Evolutionary conservation across 495 filamentous ascomycete species (phyloP).

Genomic region (Opeltia flavorubescens): DNA sequence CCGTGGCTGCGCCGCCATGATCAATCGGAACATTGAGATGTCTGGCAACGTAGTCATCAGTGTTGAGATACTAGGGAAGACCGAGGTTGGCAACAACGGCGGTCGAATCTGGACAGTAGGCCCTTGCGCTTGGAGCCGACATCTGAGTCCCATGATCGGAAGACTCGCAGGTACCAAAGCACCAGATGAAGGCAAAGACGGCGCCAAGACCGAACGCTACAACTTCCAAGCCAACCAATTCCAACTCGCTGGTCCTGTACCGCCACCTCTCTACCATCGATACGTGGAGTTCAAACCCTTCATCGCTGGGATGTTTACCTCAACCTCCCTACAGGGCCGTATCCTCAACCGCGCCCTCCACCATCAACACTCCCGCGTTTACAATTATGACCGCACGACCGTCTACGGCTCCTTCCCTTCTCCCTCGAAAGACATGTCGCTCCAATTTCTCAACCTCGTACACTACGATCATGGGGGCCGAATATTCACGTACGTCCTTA

Average conservation of each 20-base stretch:
- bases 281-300: slow-evolving; percentile 89
- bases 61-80: slow-evolving; percentile 59
- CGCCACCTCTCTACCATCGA: slow-evolving; percentile 64
- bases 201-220: slow-evolving; percentile 50
- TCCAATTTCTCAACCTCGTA: slow-evolving; percentile 72
- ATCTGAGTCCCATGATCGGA: slow-evolving; percentile 81
- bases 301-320: slow-evolving; percentile 76
- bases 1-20: slow-evolving; percentile 45
- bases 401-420: slow-evolving; percentile 47
- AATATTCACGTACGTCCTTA: slow-evolving; percentile 86
- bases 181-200: slow-evolving; percentile 20
- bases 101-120: slow-evolving; percentile 68
- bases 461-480: slow-evolving; percentile 74
- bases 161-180: slow-evolving; percentile 66
- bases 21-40: slow-evolving; percentile 38
- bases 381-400: slow-evolving; percentile 69
- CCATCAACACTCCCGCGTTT: slow-evolving; percentile 76
- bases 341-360: slow-evolving; percentile 74
- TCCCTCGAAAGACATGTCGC: slow-evolving; percentile 46
- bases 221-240: slow-evolving; percentile 92
- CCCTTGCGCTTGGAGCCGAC: slow-evolving; percentile 63
- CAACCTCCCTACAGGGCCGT: slow-evolving; percentile 56
- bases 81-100: slow-evolving; percentile 46
- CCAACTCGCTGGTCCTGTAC: slow-evolving; percentile 73
- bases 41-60: slow-evolving; percentile 52